These are phyloP conservation scores for Epichloe brachyelytri DNA, from an alignment of 2,329 filamentous ascomycete species.

Conservation along the genomic window DNA sequence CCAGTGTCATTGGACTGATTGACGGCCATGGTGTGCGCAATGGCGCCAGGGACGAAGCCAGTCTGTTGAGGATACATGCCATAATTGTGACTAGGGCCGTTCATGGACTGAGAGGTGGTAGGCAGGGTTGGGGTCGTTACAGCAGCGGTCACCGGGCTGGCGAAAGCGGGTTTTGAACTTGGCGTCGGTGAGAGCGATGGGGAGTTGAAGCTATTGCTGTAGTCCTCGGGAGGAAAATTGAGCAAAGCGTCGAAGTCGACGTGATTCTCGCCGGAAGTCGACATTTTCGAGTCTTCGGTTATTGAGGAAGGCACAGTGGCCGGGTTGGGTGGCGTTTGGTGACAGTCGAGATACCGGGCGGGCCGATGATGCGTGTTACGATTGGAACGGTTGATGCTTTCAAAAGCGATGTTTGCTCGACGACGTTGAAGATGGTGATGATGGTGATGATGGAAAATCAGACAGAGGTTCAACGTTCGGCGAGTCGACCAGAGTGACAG, in stretches of 20 bases:
- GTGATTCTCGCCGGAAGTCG: constrained; percentile 30
- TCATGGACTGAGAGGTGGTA: constrained; percentile 48
- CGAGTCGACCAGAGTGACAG: neutral
- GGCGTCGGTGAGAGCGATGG: constrained; percentile 44
- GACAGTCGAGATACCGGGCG: neutral
- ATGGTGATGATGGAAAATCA: neutral
- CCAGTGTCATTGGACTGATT: constrained; percentile 48
- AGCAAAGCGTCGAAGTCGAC: constrained; percentile 45
- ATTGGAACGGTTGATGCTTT: neutral
- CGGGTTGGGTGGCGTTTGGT: constrained; percentile 3
- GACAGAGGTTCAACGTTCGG: neutral
- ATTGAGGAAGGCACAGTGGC: constrained; percentile 1
- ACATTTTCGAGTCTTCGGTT: constrained; percentile 20
- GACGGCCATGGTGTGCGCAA: constrained; percentile 67
- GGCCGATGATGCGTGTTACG: neutral
- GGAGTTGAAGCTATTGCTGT: constrained; percentile 40
- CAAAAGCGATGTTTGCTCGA: neutral
- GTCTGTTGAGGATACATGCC: constrained; percentile 93
- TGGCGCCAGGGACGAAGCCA: constrained; percentile 72
- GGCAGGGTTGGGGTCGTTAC: constrained; percentile 43
- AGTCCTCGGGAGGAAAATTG: constrained; percentile 50
- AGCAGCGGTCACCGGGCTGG: constrained; percentile 37
- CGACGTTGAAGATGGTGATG: neutral
- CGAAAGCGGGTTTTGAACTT: constrained; percentile 40
- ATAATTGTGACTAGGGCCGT: constrained; percentile 86